Base-by-base conservation (phyloP, 495 filamentous ascomycete genomes). In the Trichocladium antarcticum region DNA sequence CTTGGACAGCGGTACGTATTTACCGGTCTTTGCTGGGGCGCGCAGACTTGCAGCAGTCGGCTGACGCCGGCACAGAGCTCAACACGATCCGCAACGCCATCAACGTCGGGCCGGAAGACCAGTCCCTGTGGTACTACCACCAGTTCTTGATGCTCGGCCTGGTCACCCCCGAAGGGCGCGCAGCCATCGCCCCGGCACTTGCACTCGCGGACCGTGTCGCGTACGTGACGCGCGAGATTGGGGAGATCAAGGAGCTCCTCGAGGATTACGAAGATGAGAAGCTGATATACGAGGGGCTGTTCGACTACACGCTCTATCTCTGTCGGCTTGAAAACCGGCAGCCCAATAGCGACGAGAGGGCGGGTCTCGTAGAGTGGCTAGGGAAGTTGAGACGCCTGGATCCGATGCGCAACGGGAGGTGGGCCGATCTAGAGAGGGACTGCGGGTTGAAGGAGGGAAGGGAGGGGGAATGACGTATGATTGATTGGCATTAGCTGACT, bases 61-160 rank as follows among this genome's bases (percentile, higher is more conserved):
- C 31, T 14, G 10, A 10, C 31, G 10, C 38, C 19, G 5, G 11
- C 20, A 17, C 22, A 81, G 85, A 98, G 64, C 70, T 97, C 48
- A 68, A 69, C 35, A 69, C 87, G 20, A 82, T 95, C 28, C 77
- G 82, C 46, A 73, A 79, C 42, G 89, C 84, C 0, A 75, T 96
- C 36, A 80, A 79, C 44, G 88, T 87, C 14, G 90, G 93, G 55
- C 85, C 89, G 6, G 83, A 88, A 50, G 88, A 95, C 61, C 89
- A 95, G 57, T 89, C 86, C 9, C 68, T 95, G 12, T 99, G 93
- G 93, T 95, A 89, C 64, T 99, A 97, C 63, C 87, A 97, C 58
- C 81, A 85, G 49, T 90, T 78, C 59, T 63, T 95, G 48, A 81
- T 95, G 67, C 76, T 68, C 62, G 83, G 69, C 68, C 70, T 64